These are phyloP conservation scores for Ceratobasidium sp. DNA, from an alignment of 1,284 basidiomycete species.

Conservation along the genomic window DNA sequence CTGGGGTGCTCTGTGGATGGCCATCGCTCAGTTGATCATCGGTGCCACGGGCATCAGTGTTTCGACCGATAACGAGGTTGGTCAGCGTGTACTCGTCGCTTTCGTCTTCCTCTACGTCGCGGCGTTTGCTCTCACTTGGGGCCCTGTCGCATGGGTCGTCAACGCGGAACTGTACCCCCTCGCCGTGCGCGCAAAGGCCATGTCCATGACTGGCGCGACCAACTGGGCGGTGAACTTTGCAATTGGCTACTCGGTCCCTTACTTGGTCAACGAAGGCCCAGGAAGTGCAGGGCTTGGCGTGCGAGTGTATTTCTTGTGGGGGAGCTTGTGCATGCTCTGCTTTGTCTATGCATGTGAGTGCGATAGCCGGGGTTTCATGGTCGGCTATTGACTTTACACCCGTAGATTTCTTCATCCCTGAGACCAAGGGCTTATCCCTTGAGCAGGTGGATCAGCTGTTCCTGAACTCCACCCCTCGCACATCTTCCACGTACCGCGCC, in stretches of 20 bases:
- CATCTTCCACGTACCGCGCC: constrained; percentile 55
- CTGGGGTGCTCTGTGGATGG: constrained; percentile 73
- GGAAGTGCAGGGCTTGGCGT: constrained; percentile 52
- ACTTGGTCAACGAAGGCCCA: constrained; percentile 55
- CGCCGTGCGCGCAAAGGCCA: constrained; percentile 75
- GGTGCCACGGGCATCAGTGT: constrained; percentile 74
- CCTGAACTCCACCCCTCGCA: constrained; percentile 58
- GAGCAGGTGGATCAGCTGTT: constrained; percentile 74
- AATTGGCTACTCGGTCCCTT: constrained; percentile 72
- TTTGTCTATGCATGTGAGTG: constrained; percentile 30
- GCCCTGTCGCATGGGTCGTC: constrained; percentile 79
- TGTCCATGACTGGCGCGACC: constrained; percentile 72
- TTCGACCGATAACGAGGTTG: constrained; percentile 54
- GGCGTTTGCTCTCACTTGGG: constrained; percentile 81
- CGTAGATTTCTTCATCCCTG: constrained; percentile 38
- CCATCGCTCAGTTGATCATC: constrained; percentile 73
- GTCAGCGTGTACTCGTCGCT: constrained; percentile 65
- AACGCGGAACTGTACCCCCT: constrained; percentile 78
- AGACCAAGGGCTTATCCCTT: constrained; percentile 74
- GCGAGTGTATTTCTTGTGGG: constrained; percentile 62
- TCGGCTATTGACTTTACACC: background rate
- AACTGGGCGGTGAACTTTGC: constrained; percentile 78
- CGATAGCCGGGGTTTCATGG: background rate
- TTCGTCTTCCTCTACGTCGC: constrained; percentile 71
- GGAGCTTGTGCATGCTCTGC: constrained; percentile 41